Percentiles rank a stretch among this genome's conserved stretches.
phyloP scores from a whole-genome alignment of 345 rosid genomes.

The Citrus sp. region DNA sequence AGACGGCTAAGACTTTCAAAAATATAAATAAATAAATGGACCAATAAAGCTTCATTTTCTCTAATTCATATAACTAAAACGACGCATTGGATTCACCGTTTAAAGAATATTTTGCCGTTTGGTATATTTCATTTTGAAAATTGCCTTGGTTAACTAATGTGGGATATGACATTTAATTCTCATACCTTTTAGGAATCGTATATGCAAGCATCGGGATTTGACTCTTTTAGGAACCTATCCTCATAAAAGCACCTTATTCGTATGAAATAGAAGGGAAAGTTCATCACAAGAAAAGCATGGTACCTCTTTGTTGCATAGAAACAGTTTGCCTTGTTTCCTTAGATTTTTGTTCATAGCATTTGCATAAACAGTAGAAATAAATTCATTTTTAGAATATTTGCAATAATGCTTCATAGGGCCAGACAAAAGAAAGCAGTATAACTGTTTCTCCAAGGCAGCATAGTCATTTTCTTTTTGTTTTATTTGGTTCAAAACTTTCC shows the following conservation, averaged over 20 bases:
- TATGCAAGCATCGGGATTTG: too few relatives aligned
- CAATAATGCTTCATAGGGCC: background rate
- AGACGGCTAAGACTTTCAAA: constrained; percentile 2
- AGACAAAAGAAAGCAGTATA: background rate
- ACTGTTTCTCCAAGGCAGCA: background rate
- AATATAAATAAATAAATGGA: background rate
- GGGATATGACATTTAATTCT: background rate
- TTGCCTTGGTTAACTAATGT: background rate
- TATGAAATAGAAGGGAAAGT: constrained; percentile 1
- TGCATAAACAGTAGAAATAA: background rate
- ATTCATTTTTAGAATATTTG: background rate
- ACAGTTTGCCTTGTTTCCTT: background rate
- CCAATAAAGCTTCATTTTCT: background rate
- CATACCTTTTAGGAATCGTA: background rate
- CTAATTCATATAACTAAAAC: background rate
- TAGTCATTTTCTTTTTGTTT: background rate
- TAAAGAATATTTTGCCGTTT: background rate
- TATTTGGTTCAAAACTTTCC: background rate
- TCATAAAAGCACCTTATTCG: background rate
- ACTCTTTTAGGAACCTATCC: background rate
- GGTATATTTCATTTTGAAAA: background rate
- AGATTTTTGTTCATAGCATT: background rate
- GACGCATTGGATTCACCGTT: constrained; percentile 14
- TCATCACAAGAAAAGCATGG: constrained; percentile 13
- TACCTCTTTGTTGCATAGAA: background rate